Percentiles rank a stretch among this genome's conserved stretches.
These are phyloP conservation scores for Spathaspora sp. DNA, from an alignment of 805 yeast species.

Conservation along the genomic window DNA sequence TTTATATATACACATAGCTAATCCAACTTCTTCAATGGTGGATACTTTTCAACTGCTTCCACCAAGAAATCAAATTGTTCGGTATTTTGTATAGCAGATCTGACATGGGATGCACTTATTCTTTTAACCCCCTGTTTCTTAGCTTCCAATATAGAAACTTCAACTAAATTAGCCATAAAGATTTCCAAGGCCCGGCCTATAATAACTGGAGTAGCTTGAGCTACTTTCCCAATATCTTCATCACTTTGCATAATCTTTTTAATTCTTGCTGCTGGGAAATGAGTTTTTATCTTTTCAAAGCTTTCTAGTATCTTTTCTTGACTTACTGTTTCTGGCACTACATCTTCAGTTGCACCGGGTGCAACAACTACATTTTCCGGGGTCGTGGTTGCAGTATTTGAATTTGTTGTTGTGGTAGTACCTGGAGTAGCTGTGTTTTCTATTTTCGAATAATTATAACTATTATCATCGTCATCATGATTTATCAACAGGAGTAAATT, in stretches of 20 bases:
- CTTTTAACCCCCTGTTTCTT: slow-evolving; percentile 70
- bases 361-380: not conserved
- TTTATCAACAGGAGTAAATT: slow-evolving; percentile 9
- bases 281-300: slow-evolving; percentile 64
- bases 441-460: not conserved
- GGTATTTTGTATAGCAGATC: slow-evolving; percentile 75
- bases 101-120: slow-evolving; percentile 77
- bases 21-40: slow-evolving; percentile 27
- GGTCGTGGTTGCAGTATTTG: not conserved
- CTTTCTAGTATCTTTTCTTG: slow-evolving; percentile 29
- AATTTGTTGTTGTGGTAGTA: not conserved
- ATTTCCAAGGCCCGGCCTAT: slow-evolving; percentile 93
- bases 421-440: not conserved
- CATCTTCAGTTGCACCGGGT: not conserved
- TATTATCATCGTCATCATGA: slow-evolving; percentile 9
- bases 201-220: slow-evolving; percentile 98
- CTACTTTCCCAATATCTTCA: slow-evolving; percentile 97
- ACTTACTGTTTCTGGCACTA: slow-evolving; percentile 12
- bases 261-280: slow-evolving; percentile 89
- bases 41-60: slow-evolving; percentile 65
- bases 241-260: slow-evolving; percentile 97
- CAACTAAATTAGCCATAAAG: slow-evolving; percentile 85
- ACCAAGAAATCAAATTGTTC: slow-evolving; percentile 93
- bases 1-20: not conserved
- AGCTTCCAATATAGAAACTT: slow-evolving; percentile 77